Evolutionary conservation across 192 early-diverging fungal genomes (phyloP).

Genomic region (Neocallimastix lanati): DNA sequence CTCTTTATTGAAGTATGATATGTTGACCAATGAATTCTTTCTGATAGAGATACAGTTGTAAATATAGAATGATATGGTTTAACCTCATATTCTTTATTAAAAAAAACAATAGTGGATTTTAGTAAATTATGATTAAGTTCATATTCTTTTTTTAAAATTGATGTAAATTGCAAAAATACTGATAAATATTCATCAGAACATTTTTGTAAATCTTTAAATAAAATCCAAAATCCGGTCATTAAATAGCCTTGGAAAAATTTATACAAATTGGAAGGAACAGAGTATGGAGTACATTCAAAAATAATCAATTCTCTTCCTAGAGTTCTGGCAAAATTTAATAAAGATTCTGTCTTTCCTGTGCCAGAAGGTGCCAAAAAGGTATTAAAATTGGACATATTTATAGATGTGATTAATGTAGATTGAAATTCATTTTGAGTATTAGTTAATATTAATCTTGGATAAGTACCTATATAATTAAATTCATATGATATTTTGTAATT

Average conservation of each 20-base stretch:
- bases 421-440: not conserved
- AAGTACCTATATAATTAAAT: not conserved
- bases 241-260: not conserved
- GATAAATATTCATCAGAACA: not conserved
- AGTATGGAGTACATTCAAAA: not conserved
- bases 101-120: not conserved
- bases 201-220: not conserved
- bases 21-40: not conserved
- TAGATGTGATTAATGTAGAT: not conserved
- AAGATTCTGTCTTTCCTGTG: not conserved
- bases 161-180: not conserved
- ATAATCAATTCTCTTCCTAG: not conserved
- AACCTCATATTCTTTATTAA: not conserved
- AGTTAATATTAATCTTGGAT: not conserved
- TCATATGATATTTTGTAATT: not conserved
- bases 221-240: not conserved
- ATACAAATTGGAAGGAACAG: not conserved
- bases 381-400: not conserved
- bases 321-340: not conserved
- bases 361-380: not conserved
- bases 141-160: not conserved
- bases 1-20: not conserved
- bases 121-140: not conserved
- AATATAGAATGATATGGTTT: not conserved
- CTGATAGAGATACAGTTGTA: not conserved